Conservation (phyloP, 202 grass and related monocot species). For the Schoenoplectus tabernaemontani region DNA sequence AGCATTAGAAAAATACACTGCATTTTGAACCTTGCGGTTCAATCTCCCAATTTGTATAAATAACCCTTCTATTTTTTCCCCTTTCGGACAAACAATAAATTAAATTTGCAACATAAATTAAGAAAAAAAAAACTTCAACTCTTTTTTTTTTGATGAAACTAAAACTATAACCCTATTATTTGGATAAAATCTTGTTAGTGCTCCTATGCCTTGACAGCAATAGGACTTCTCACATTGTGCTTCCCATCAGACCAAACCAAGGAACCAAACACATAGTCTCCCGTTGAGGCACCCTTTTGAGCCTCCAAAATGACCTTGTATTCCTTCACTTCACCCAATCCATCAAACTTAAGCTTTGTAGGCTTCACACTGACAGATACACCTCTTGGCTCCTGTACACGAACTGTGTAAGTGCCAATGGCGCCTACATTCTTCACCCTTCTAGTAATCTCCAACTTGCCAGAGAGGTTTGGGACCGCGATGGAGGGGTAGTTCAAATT, state of each 20-base stretch:
- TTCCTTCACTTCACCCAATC: constrained; percentile 38
- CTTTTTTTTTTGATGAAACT: neutral
- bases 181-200: neutral
- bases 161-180: neutral
- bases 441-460: constrained; percentile 31
- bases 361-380: constrained; percentile 58
- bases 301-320: constrained; percentile 54
- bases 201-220: constrained; percentile 38
- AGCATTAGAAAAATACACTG: neutral
- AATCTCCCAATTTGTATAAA: neutral
- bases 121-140: neutral
- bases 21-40: neutral
- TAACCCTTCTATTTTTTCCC: neutral
- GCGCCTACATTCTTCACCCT: constrained; percentile 60
- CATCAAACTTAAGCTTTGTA: constrained; percentile 43
- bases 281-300: constrained; percentile 21
- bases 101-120: neutral
- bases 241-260: constrained; percentile 64
- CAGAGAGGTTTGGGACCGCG: constrained; percentile 44
- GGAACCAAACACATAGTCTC: constrained; percentile 59
- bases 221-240: constrained; percentile 57
- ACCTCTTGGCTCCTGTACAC: constrained; percentile 38
- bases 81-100: neutral
- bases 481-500: constrained; percentile 91
- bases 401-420: constrained; percentile 39